Base-by-base conservation (phyloP, 2,329 filamentous ascomycete species). In the Paraphaeosphaeria minitans region DNA sequence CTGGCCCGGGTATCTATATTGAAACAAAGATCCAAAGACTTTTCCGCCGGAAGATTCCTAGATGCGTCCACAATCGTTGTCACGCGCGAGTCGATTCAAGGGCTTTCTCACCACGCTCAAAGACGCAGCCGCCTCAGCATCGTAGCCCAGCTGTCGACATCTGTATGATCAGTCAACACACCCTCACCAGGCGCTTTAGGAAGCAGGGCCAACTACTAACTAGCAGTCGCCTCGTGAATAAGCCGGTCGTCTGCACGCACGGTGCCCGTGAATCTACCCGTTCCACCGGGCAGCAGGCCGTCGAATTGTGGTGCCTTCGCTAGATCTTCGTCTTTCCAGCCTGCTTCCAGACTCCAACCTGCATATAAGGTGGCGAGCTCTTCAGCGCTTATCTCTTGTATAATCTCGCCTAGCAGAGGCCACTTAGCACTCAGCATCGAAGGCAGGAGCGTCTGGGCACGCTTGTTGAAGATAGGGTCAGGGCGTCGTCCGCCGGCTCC, bases 281-380 rank as follows among this genome's bases (percentile, higher is more conserved):
- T 78, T 3, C 79, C 80, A 35, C 80, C 79, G 9, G 70, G 64
- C 29, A 74, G 53, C 14, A 66, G 63, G 0, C 78, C 79, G 66
- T 82, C 79, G 58, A 77, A 81, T 60, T 77, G 73, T 1, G 72
- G 71, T 24, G 77, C 79, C 42, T 69, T 66, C 2, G 73, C 75
- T 52, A 71, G 70, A 21, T 70, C 72, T 3, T 21, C 53, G 41
- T 76, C 66, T 1, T 66, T 53, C 75, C 75, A 77, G 4, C 75
- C 74, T 12, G 63, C 59, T 16, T 58, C 67, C 62, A 73, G 59
- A 57, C 62, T 59, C 72, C 67, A 81, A 16, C 54, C 76, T 27
- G 73, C 73, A 61, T 60, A 65, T 57, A 73, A 67, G 48, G 60
- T 69, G 24, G 61, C 72, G 24, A 75, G 55, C 61, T 81, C 77